phyloP scores from a whole-genome alignment of 192 early-diverging fungal genomes.

The Cladochytrium replicatum region DNA sequence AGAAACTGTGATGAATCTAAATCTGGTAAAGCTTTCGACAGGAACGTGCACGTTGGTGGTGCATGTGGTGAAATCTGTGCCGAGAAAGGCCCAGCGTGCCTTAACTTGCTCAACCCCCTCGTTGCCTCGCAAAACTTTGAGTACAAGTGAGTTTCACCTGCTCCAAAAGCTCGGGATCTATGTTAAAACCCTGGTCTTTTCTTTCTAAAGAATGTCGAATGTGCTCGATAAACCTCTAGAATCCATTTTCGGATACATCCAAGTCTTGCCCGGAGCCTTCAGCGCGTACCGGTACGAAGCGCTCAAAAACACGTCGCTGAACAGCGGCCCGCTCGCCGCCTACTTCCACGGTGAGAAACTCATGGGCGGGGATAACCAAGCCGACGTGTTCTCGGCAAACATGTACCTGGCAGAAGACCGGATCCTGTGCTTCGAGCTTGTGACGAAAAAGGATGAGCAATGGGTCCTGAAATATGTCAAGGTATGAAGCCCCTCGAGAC shows the following conservation, averaged over 20 bases:
- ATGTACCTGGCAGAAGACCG: constrained; percentile 65
- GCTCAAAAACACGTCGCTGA: constrained; percentile 56
- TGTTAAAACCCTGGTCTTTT: constrained; percentile 17
- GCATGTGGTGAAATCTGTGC: constrained; percentile 70
- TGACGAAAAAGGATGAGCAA: constrained; percentile 46
- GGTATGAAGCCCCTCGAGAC: constrained; percentile 37
- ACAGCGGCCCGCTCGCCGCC: constrained; percentile 48
- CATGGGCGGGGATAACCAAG: constrained; percentile 37
- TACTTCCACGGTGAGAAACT: constrained; percentile 65
- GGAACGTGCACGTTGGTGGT: constrained; percentile 59
- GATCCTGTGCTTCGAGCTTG: constrained; percentile 75
- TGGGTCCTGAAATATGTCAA: constrained; percentile 64
- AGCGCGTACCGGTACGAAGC: constrained; percentile 66
- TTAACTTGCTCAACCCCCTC: constrained; percentile 57
- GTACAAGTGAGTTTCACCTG: constrained; percentile 51
- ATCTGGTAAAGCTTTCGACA: constrained; percentile 55
- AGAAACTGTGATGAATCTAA: no score
- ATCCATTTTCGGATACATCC: constrained; percentile 66
- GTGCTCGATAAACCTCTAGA: constrained; percentile 74
- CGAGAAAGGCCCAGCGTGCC: constrained; percentile 42
- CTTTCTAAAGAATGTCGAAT: constrained; percentile 64
- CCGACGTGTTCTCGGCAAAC: constrained; percentile 35
- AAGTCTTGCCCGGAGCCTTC: constrained; percentile 73
- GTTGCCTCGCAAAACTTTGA: constrained; percentile 86
- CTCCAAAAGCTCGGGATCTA: no score